Base-by-base conservation (phyloP, 2,329 filamentous ascomycete genomes). In the Cadophora malorum region DNA sequence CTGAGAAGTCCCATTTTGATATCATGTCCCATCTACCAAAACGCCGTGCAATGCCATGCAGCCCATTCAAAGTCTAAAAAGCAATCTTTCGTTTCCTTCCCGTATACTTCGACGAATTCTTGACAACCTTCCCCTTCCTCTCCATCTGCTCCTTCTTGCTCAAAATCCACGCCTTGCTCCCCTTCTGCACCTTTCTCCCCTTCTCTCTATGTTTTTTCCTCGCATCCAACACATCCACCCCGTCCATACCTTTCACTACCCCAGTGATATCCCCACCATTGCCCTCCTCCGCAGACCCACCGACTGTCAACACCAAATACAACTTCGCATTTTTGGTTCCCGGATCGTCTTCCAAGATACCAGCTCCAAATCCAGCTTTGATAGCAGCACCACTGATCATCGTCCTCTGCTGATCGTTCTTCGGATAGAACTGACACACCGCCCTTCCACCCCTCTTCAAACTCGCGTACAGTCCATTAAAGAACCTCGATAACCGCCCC, bases 381-480 rank as follows among this genome's bases (percentile, higher is more conserved):
- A 98, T 91, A 0, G 96, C 96, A 0, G 96, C 96, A 68, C 88
- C 86, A 63, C 90, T 93, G 73, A 99, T 97, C 94, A 99, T 97
- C 76, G 87, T 89, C 76, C 94, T 88, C 82, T 99, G 96, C 70
- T 88, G 85, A 74, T 96, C 91, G 79, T 99, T 98, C 82, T 97
- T 97, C 2, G 96, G 96, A 79, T 99, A 99, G 80, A 99, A 99
- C 77, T 99, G 96, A 78, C 94, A 97, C 16, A 98, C 95, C 0
- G 96, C 96, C 47, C 93, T 86, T 0, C 93, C 96, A 6, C 96
- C 96, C 23, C 96, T 85, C 71, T 90, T 88, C 70, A 99, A 81
- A 69, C 89, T 90, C 0, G 93, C 91, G 80, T 98, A 99, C 1
- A 99, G 81, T 0, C 94, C 93, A 75, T 96, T 93, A 79, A 99